Evolutionary conservation across 2,329 filamentous ascomycete genomes (phyloP).

Genomic region (Sclerotinia nivalis): DNA sequence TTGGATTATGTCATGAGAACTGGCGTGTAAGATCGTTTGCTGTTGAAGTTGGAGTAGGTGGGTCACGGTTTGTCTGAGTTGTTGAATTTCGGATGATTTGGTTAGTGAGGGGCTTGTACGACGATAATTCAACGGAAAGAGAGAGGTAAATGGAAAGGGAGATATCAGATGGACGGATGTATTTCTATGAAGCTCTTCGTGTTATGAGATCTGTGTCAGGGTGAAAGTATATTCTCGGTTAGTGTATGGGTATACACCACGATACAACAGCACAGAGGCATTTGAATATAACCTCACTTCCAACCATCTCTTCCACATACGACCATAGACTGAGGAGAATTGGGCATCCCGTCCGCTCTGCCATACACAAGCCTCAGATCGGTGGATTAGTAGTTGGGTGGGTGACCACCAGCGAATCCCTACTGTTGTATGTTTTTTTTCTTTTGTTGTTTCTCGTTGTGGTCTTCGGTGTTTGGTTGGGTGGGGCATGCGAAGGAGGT

Average conservation of each 20-base stretch:
- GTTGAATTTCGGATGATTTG: not conserved
- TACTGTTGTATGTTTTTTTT: constrained; percentile 13
- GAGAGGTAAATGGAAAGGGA: not conserved
- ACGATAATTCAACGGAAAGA: not conserved
- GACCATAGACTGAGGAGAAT: constrained; percentile 16
- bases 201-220: not conserved
- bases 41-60: not conserved
- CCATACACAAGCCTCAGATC: constrained; percentile 18
- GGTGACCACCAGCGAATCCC: constrained; percentile 19
- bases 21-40: not conserved
- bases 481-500: not conserved
- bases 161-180: too few relatives aligned
- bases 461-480: not conserved
- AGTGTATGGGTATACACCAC: too few relatives aligned
- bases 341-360: constrained; percentile 19
- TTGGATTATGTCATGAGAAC: not conserved
- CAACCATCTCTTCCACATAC: fast-evolving
- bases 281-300: fast-evolving
- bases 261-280: not conserved
- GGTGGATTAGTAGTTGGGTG: constrained; percentile 19
- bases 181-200: too few relatives aligned
- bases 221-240: not conserved
- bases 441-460: not conserved
- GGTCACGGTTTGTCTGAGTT: not conserved
- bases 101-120: not conserved